Evolutionary conservation across 2,329 filamentous ascomycete genomes (phyloP), one percentile per base, ranked within the genome.

Genomic region (Pestalotiopsis sp.): DNA sequence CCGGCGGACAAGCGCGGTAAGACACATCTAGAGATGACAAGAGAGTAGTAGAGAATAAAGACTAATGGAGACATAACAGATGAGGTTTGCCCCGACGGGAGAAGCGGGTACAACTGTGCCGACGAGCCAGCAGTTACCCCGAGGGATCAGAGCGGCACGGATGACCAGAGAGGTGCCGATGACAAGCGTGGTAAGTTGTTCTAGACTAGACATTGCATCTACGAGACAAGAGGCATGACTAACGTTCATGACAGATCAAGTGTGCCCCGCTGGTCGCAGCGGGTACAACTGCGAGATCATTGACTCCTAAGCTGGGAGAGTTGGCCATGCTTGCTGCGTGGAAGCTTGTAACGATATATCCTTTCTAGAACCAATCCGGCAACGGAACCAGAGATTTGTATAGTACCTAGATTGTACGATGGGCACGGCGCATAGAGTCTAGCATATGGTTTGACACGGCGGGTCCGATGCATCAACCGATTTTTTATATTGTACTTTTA

Each of bases 251-350:
- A 20, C 56, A 59, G 56, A 59, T 59, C 17, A 59, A 25, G 17
- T 13, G 1, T 59, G 56, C 25, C 56, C 56, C 12, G 23, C 20
- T 3, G 56, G 31, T 12, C 27, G 59, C 1, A 62, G 59, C 12
- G 59, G 59, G 4, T 62, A 62, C n/a, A 62, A 62, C 31, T 62
- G 59, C 31, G 41, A 49, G 41, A 49, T 49, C 4, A 49, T 49
- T 4, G 14, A 49, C 41, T 14, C 41, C 31, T 36, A 9, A 36
- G 31, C 31, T 36, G 31, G 31, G 2, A 36, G 31, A 36, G 31
- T 36, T 9, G 7, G 9, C 5, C 27, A 7, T 31, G 1, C 27
- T 31, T 31, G 27, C 6, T 7, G 27, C 27, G 6, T 36, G 31
- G 31, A 36, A 9, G 31, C 31, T 36, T 36, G 31, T 36, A 36